Conservation (phyloP, 768 basidiomycete genomes). For the Suillus brevipes region DNA sequence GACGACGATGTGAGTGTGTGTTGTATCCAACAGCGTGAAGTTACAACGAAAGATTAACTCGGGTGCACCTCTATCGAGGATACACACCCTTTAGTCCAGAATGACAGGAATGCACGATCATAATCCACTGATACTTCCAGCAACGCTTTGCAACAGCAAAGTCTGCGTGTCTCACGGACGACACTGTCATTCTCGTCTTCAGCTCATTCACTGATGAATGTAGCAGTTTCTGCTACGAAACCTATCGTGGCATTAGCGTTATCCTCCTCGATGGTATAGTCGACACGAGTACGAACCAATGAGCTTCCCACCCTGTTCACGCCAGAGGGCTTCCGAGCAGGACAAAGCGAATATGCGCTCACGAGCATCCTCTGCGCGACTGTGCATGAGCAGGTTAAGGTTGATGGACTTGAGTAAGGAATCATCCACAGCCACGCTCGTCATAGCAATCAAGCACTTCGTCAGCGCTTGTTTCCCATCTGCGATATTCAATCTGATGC, state of each 20-base stretch:
- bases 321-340: conserved; percentile 77
- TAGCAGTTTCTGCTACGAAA: conserved; percentile 76
- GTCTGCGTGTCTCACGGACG: conserved; percentile 61
- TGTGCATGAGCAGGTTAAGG: conserved; percentile 82
- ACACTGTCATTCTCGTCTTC: conserved; percentile 89
- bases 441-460: conserved; percentile 54
- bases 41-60: too few relatives aligned
- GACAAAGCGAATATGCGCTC: conserved; percentile 70
- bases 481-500: conserved; percentile 36
- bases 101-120: conserved; percentile 9
- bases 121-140: conserved; percentile 52
- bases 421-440: conserved; percentile 50
- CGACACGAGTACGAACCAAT: conserved; percentile 48
- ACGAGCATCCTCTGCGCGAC: conserved; percentile 75
- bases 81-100: neutral
- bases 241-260: conserved; percentile 40
- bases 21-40: too few relatives aligned
- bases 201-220: conserved; percentile 83
- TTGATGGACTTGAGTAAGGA: conserved; percentile 77
- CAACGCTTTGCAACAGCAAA: conserved; percentile 71
- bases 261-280: neutral
- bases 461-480: conserved; percentile 44
- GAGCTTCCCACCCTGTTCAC: conserved; percentile 69
- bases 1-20: too few relatives aligned
- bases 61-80: too few relatives aligned